These are phyloP conservation scores for Paxillus ammoniavirescens DNA, from an alignment of 768 basidiomycete genomes.

Conservation along the genomic window DNA sequence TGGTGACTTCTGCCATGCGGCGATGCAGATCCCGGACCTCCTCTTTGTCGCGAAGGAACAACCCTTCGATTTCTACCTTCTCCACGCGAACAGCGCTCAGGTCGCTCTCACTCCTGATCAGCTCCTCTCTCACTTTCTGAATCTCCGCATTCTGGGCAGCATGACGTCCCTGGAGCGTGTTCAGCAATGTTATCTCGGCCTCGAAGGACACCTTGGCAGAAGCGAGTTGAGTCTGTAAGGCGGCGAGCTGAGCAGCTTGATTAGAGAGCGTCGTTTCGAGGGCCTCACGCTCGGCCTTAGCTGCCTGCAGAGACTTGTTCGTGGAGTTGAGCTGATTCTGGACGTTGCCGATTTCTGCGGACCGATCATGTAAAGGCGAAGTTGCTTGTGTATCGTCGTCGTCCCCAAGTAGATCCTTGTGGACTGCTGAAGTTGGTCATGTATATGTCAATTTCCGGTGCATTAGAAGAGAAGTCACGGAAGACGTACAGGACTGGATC, in stretches of 20 bases:
- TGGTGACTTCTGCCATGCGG: conserved; percentile 76
- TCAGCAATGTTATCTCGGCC: conserved; percentile 71
- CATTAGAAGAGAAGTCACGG: not conserved
- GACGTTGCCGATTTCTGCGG: conserved; percentile 84
- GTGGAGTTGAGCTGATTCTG: conserved; percentile 86
- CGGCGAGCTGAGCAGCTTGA: conserved; percentile 72
- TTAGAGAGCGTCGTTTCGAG: conserved; percentile 64
- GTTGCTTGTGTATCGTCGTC: conserved; percentile 53
- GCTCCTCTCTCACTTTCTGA: conserved; percentile 66
- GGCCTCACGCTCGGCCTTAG: conserved; percentile 62
- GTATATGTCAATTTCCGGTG: conserved; percentile 6
- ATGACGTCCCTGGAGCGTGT: conserved; percentile 67
- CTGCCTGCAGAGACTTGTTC: conserved; percentile 61
- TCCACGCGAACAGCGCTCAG: conserved; percentile 85
- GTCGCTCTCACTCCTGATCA: conserved; percentile 91
- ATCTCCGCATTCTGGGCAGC: conserved; percentile 69
- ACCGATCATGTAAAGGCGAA: conserved; percentile 64
- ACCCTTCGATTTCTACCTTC: conserved; percentile 88
- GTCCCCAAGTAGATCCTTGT: conserved; percentile 67
- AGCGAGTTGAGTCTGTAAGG: conserved; percentile 80
- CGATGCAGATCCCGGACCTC: conserved; percentile 84
- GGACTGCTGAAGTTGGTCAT: conserved; percentile 13
- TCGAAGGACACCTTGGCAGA: conserved; percentile 85
- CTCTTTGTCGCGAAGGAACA: conserved; percentile 89
- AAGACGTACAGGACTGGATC: conserved; percentile 23